Percentiles rank a stretch among this genome's conserved stretches.
Conservation (phyloP, 371 early-diverging fungal genomes). For the Haplosporangium sp. region DNA sequence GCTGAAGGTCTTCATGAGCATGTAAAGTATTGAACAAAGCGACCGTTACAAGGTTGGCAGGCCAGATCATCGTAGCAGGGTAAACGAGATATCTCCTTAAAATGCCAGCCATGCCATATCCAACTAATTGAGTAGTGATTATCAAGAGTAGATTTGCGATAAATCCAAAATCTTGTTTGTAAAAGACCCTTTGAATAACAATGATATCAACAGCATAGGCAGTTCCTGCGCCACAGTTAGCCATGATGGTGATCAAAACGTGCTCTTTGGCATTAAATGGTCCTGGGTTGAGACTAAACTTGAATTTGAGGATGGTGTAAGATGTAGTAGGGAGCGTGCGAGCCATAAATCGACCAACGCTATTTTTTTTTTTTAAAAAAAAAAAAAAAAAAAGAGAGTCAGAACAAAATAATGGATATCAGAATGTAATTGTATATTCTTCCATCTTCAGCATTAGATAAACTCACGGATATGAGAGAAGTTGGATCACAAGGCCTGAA, state of each 20-base stretch:
- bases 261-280: slow-evolving; percentile 85
- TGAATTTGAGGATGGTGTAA: slow-evolving; percentile 67
- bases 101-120: slow-evolving; percentile 90
- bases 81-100: slow-evolving; percentile 79
- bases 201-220: slow-evolving; percentile 83
- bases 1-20: slow-evolving; percentile 58
- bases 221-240: slow-evolving; percentile 67
- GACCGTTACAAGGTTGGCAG: slow-evolving; percentile 76
- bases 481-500: slow-evolving; percentile 33
- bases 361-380: not conserved
- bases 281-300: slow-evolving; percentile 74
- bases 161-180: slow-evolving; percentile 72
- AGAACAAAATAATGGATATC: not conserved
- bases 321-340: slow-evolving; percentile 71
- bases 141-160: slow-evolving; percentile 69
- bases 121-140: slow-evolving; percentile 78
- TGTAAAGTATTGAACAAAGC: slow-evolving; percentile 83
- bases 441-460: no score
- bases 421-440: no score
- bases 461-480: slow-evolving; percentile 49
- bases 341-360: slow-evolving; percentile 67
- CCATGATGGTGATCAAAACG: slow-evolving; percentile 67
- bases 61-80: slow-evolving; percentile 91
- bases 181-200: slow-evolving; percentile 74
- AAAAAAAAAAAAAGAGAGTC: not conserved